Conservation (phyloP, 2,329 filamentous ascomycete species). For the Neodidymelliopsis sp. region DNA sequence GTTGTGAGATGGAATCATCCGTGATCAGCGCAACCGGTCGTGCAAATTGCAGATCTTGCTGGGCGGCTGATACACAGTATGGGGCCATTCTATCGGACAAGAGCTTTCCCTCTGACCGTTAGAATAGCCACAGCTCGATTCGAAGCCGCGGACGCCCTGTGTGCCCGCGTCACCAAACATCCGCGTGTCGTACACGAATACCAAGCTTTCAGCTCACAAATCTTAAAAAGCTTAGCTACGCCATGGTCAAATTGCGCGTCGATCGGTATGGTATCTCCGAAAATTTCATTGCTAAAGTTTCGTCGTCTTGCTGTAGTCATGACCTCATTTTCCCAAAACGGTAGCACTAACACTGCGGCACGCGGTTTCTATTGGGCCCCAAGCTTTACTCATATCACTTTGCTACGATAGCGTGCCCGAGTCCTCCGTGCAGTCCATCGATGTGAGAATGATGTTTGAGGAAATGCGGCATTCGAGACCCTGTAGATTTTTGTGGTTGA, state of each 20-base stretch:
- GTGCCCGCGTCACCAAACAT: background rate
- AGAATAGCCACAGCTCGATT: background rate
- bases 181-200: background rate
- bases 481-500: background rate
- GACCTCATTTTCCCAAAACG: constrained; percentile 7
- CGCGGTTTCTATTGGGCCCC: background rate
- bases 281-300: background rate
- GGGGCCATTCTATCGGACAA: background rate
- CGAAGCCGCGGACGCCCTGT: background rate
- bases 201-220: constrained; percentile 11
- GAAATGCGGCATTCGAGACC: constrained; percentile 2
- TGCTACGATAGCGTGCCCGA: constrained; percentile 3
- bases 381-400: background rate
- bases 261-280: background rate
- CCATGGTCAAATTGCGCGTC: background rate
- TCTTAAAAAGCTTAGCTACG: constrained; percentile 14
- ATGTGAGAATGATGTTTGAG: background rate
- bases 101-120: background rate
- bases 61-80: background rate
- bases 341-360: background rate
- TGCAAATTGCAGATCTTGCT: constrained; percentile 7
- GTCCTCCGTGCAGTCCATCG: background rate
- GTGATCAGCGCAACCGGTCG: constrained; percentile 7
- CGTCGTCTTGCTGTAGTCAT: constrained; percentile 6
- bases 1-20: background rate